Evolutionary conservation across 495 filamentous ascomycete species (phyloP), one percentile per base, ranked within the genome.

Genomic region (Penicillium pulvis): DNA sequence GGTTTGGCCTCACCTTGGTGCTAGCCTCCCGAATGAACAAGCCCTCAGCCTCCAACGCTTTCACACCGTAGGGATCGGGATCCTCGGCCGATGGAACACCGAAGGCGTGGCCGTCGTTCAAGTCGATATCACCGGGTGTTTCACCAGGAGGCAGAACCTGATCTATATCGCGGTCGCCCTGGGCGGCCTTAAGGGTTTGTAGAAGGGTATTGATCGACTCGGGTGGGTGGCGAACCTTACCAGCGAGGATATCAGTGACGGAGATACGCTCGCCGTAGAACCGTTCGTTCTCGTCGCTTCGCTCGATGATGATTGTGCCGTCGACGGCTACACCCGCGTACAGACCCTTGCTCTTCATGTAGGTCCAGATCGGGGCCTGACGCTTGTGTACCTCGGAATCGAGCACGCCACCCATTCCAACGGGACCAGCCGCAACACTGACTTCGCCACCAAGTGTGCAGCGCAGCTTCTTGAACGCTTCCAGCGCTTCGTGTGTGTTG

Each of bases 1-100:
- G 87, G 31, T 79, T 81, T 17, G 92, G 89, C 39, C 90, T 79
- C 51, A 65, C 68, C 44, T 83, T 82, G 2, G 89, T 87, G 19
- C 90, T 91, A 16, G 92, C 92, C 77, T 96, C 92, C 45, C 89
- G 82, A 62, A 97, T 93, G 63, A 92, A 88, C 47, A 96, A 78
- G 9, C 92, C 92, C 63, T 89, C 87, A 62, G 89, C 86, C 71
- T 94, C 89, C 41, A 97, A 74, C 30, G 92, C 91, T 30, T 90
- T 84, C 20, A 97, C 90, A 19, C 92, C 92, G 66, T 88, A 97
- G 14, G 92, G 92, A 69, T 97, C 92, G 28, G 92, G 91, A 45
- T 91, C 88, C 42, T 83, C 80, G 3, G 76, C 69, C 44, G 87
- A 86, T 3, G 92, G 92, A 16, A 96, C 76, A 4, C 92, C 91